Evolutionary conservation across 192 early-diverging fungal genomes (phyloP).

Genomic region (Geranomyces michiganensis): DNA sequence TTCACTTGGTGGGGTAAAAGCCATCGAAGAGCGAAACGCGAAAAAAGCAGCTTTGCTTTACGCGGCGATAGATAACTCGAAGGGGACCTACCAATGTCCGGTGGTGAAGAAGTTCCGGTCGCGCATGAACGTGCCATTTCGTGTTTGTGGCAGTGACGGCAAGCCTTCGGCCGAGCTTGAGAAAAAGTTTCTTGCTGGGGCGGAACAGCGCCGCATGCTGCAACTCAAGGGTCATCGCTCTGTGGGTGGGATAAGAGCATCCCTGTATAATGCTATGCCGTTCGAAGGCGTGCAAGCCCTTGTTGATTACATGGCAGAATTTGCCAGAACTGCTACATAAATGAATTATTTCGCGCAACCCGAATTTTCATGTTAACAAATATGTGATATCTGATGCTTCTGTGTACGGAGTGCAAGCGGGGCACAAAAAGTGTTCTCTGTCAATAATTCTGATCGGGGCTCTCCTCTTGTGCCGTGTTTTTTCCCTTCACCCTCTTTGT

Average conservation of each 20-base stretch:
- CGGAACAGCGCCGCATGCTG: constrained; percentile 75
- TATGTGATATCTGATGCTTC: too few relatives aligned
- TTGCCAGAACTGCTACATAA: constrained; percentile 45
- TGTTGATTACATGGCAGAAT: constrained; percentile 80
- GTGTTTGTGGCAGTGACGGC: constrained; percentile 57
- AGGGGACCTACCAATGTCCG: constrained; percentile 70
- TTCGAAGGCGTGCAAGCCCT: constrained; percentile 80
- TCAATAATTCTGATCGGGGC: too few relatives aligned
- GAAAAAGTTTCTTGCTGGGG: constrained; percentile 76
- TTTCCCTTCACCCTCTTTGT: too few relatives aligned
- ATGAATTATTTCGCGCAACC: too few relatives aligned
- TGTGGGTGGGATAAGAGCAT: constrained; percentile 90
- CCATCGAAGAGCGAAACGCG: constrained; percentile 69
- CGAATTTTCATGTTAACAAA: too few relatives aligned
- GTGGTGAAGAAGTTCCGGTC: constrained; percentile 65
- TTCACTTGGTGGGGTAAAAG: constrained; percentile 67
- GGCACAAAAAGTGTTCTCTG: too few relatives aligned
- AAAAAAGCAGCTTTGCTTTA: constrained; percentile 75
- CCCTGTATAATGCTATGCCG: constrained; percentile 90
- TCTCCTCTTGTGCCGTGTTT: too few relatives aligned
- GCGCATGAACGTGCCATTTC: constrained; percentile 93
- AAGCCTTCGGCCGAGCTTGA: constrained; percentile 62
- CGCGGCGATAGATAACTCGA: constrained; percentile 52
- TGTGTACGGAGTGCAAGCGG: too few relatives aligned
- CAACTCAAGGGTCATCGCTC: constrained; percentile 95